phyloP scores from a whole-genome alignment of 2,329 filamentous ascomycete genomes.

The Atkinsonella texensis region DNA sequence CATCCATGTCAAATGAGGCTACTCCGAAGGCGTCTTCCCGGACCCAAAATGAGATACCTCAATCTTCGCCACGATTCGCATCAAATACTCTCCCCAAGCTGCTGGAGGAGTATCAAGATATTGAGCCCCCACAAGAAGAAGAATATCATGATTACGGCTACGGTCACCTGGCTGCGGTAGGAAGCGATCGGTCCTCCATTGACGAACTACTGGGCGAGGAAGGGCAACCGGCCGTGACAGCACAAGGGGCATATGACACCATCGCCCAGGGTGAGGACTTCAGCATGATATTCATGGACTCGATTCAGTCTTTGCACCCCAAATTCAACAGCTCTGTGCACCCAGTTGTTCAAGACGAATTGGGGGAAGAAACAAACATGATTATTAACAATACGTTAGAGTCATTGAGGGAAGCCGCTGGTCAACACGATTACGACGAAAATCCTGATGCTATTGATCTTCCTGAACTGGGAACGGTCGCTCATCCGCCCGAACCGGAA shows the following conservation, averaged over 20 bases:
- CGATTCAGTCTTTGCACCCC: constrained; percentile 37
- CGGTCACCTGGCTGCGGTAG: constrained; percentile 15
- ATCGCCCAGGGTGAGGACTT: constrained; percentile 42
- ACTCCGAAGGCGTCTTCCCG: constrained; percentile 19
- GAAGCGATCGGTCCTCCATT: constrained; percentile 22
- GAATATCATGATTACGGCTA: constrained; percentile 14
- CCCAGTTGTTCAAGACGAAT: constrained; percentile 26
- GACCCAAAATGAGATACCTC: background rate
- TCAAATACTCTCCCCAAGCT: constrained; percentile 2
- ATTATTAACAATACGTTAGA: constrained; percentile 45
- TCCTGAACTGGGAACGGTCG: background rate
- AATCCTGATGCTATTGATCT: constrained; percentile 3
- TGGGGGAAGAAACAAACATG: constrained; percentile 43
- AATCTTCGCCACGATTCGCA: constrained; percentile 7
- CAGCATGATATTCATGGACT: constrained; percentile 47
- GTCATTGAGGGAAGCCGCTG: constrained; percentile 28
- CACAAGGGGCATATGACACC: constrained; percentile 24
- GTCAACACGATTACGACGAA: constrained; percentile 4
- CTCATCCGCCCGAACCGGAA: constrained; percentile 4
- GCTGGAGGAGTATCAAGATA: constrained; percentile 3
- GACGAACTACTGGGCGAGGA: constrained; percentile 14
- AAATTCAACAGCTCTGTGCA: constrained; percentile 24
- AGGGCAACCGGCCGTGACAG: constrained; percentile 8
- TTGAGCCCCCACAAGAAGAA: constrained; percentile 10
- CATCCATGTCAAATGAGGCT: constrained; percentile 25